Base-by-base conservation (phyloP, 495 filamentous ascomycete species). In the Penicillium soppii region DNA sequence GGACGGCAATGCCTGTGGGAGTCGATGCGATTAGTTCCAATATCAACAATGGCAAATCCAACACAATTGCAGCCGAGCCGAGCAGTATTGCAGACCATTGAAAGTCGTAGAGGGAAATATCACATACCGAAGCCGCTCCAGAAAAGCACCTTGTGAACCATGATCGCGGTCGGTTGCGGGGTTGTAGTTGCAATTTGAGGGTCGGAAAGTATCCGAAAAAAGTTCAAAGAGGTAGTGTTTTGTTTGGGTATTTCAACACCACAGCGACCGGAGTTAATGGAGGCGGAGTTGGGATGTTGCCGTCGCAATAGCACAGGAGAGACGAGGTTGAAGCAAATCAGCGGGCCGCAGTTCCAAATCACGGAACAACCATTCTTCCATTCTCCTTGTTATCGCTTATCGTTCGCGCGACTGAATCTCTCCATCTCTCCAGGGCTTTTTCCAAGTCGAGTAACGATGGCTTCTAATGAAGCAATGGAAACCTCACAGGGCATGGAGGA, bases 91-190 rank as follows among this genome's bases (percentile, higher is more conserved):
- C 21, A 21, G 21, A 13, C 5, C 0, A 42, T 20, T 13, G 21
- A 26, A 12, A 13, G 25, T 26, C 39, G 23, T 35, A 27, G 41
- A 36, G 35, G 30, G 45, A 47, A 26, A 47, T 45, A 43, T 52
- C 47, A 73, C 78, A 63, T 86, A 98, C 94, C 94, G 84, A 97
- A 96, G 82, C 89, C 87, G 63, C 83, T 82, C 94, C 94, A 98
- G 83, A 97, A 96, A 71, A 96, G 72, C 71, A 96, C 81, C 76
- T 91, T 90, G 79, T 86, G 81, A 60, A 87, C 82, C 82, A 83
- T 65, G 57, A 55, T 65, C 51, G 44, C 43, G 50, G 50, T 36
- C 53, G 57, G 59, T 21, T 43, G 47, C 37, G 47, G 50, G 52
- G 53, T 54, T 58, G 52, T 54, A 47, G 38, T 53, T 29, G 44